Evolutionary conservation across 306 rosid genomes (phyloP), one percentile per base, ranked within the genome.

Genomic region (Erythrophleum fordii): DNA sequence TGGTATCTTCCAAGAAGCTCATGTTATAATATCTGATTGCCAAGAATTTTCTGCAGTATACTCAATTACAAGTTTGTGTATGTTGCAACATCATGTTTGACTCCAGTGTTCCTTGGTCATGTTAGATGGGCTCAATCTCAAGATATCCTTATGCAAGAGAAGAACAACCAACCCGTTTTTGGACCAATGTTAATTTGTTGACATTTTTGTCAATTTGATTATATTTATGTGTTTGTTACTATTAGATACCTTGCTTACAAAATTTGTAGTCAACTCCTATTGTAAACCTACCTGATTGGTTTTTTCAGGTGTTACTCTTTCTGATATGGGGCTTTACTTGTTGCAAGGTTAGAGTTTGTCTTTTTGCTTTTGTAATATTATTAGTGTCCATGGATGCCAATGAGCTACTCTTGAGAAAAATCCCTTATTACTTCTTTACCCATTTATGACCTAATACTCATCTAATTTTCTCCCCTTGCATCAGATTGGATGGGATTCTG

Each of bases 401-500:
- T 73, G 76, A 80, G 45, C 44, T 31, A 23, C 45, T 59, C 28
- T 56, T 44, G 66, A 31, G 79, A 72, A 65, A 48, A 26, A 28
- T 58, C 48, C 31, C 37, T 3, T 44, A 31, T 29, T 48, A 42
- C 78, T 61, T 49, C 22, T 51, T 75, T 61, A 7, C 42, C 48
- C 34, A 48, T 74, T 82, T 76, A 23, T 16, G 20, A 5, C 49
- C 48, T 64, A 81, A 22, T 75, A 56, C 72, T 81, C 3, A 65
- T 37, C 26, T 23, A 60, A 14, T n/a, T 73, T 75, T 53, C 77
- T 73, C 49, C 78, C 76, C 75, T 48, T 88, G 65, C 74, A 79
- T 76, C 91, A 95, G 99, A 77, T 93, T 79, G 88, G 98, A 76
- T 96, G 98, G 99, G 97, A 92, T 84, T 95, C 99, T 82, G 99